Percentiles rank a stretch among this genome's conserved stretches.
These are phyloP conservation scores for Leccinum aurantiacum DNA, from an alignment of 768 basidiomycete genomes.

Conservation along the genomic window DNA sequence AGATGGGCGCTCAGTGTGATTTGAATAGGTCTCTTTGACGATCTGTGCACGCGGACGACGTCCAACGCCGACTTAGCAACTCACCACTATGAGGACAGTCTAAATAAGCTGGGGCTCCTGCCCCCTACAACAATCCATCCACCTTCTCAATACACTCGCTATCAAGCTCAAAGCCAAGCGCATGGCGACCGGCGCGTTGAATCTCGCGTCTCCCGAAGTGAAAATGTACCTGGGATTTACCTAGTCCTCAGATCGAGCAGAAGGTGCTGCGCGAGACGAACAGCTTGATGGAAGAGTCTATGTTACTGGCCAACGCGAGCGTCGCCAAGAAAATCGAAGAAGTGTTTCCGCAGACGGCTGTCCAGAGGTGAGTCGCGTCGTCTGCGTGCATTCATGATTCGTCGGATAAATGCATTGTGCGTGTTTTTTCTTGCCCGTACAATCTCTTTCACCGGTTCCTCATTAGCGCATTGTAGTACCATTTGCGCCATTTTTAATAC, in stretches of 20 bases:
- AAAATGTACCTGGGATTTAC: conserved; percentile 93
- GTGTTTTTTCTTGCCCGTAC: conserved; percentile 25
- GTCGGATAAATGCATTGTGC: conserved; percentile 81
- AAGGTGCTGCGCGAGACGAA: conserved; percentile 44
- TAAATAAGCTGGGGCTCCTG: too few species aligned
- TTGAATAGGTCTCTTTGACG: background rate
- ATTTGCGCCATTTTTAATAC: conserved; percentile 31
- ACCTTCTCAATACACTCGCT: conserved; percentile 84
- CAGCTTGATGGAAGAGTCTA: too few species aligned
- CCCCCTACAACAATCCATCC: conserved; percentile 52
- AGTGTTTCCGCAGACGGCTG: too few species aligned
- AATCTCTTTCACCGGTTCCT: too few species aligned
- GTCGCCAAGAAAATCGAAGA: too few species aligned
- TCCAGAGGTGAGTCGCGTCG: conserved; percentile 1
- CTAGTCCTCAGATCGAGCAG: conserved; percentile 90
- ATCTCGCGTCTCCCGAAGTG: conserved; percentile 96
- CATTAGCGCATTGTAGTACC: conserved; percentile 56
- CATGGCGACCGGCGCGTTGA: conserved; percentile 94
- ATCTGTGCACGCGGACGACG: background rate
- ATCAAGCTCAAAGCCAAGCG: conserved; percentile 79
- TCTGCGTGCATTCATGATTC: conserved; percentile 41
- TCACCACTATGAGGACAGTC: conserved; percentile 37
- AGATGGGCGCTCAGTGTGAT: conserved; percentile 42
- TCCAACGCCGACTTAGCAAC: conserved; percentile 57
- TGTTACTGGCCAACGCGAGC: too few species aligned